Conservation (phyloP, 495 filamentous ascomycete species). For the Neurospora sp. region DNA sequence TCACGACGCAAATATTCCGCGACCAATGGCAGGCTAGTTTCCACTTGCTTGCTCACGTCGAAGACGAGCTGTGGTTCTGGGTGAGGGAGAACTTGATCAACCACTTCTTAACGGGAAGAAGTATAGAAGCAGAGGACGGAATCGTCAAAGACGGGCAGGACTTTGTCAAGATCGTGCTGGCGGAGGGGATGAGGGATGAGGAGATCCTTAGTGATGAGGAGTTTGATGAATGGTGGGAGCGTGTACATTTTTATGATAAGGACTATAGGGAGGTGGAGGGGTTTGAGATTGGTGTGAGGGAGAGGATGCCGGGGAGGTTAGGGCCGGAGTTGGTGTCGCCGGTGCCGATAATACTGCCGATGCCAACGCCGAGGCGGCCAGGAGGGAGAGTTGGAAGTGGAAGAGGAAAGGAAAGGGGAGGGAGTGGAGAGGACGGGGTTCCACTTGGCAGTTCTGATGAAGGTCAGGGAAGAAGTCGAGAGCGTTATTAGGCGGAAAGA, state of each 20-base stretch:
- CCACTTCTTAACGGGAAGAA: not conserved
- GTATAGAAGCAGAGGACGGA: not conserved
- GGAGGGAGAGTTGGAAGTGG: not conserved
- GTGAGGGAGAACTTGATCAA: fast-evolving
- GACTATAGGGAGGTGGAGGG: not conserved
- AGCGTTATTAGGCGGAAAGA: not conserved
- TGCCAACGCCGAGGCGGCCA: not conserved
- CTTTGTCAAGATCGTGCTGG: not conserved
- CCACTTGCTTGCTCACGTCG: not conserved
- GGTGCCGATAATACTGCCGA: not conserved
- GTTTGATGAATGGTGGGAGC: not conserved
- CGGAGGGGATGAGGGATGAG: not conserved
- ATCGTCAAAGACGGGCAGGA: not conserved
- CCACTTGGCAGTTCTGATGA: too few species aligned
- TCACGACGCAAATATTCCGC: not conserved
- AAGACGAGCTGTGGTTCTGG: fast-evolving
- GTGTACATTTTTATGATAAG: not conserved
- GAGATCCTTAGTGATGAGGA: not conserved
- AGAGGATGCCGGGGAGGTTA: not conserved
- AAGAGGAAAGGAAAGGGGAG: not conserved
- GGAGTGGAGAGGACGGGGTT: not conserved
- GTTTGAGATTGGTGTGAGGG: not conserved
- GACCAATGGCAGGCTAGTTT: not conserved
- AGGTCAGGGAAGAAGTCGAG: not conserved
- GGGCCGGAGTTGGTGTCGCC: not conserved